phyloP scores from a whole-genome alignment of 1,284 basidiomycete species.

The Leccinum griseonigrum region DNA sequence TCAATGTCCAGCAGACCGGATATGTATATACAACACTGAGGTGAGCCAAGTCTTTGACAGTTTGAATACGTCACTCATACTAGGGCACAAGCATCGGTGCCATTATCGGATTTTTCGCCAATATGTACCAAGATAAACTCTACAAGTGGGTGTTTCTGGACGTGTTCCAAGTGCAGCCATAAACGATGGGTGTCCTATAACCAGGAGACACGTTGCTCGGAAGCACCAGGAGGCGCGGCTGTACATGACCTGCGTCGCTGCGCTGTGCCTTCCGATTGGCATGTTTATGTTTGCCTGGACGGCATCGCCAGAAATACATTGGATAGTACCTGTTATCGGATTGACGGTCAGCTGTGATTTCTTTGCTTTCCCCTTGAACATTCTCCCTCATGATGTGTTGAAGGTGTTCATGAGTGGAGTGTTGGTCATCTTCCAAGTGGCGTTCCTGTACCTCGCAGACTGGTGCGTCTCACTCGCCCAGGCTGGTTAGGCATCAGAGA shows the following conservation, averaged over 20 bases:
- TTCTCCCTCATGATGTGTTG: conserved; percentile 29
- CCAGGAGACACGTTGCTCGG: conserved; percentile 28
- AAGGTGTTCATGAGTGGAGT: conserved; percentile 54
- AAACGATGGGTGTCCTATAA: conserved; percentile 2
- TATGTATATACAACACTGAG: conserved; percentile 56
- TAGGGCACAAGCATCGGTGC: conserved; percentile 53
- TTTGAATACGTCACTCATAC: background rate
- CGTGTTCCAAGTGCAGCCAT: background rate
- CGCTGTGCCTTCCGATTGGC: conserved; percentile 48
- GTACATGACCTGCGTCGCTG: conserved; percentile 54
- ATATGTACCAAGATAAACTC: conserved; percentile 63
- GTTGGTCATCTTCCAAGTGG: conserved; percentile 60
- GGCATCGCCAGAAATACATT: conserved; percentile 30
- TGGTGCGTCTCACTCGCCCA: conserved; percentile 42
- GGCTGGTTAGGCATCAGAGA: background rate
- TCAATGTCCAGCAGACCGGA: conserved; percentile 63
- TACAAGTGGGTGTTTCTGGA: conserved; percentile 48
- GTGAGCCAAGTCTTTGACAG: conserved; percentile 39
- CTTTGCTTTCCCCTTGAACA: background rate
- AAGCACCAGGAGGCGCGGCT: conserved; percentile 62
- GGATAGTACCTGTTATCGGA: conserved; percentile 44
- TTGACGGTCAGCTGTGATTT: conserved; percentile 33
- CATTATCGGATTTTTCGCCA: conserved; percentile 53
- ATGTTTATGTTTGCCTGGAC: conserved; percentile 53
- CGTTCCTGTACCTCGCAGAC: conserved; percentile 72